These are phyloP conservation scores for Ganoderma boninense DNA, from an alignment of 1,284 basidiomycete genomes.

Conservation along the genomic window DNA sequence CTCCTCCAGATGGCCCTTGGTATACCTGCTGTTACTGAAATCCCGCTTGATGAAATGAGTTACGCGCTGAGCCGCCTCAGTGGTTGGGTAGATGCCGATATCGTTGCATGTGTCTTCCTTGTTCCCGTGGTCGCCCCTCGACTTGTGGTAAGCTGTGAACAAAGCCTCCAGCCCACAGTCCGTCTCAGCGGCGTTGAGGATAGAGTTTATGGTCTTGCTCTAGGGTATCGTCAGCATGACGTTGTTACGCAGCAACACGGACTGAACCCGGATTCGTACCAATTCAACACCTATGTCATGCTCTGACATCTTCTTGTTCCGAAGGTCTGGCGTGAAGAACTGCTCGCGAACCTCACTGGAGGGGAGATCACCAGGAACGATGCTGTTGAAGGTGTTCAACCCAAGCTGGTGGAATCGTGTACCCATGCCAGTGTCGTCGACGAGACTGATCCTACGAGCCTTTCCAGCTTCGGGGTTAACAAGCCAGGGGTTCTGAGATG, in stretches of 20 bases:
- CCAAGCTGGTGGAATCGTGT: conserved; percentile 1
- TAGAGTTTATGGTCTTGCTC: neutral
- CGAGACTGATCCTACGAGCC: neutral
- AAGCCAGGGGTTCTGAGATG: neutral
- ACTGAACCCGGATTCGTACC: too few species aligned
- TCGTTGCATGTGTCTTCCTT: neutral
- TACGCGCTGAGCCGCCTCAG: neutral
- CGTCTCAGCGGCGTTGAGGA: neutral
- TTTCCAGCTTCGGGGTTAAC: too few species aligned
- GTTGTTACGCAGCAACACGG: too few species aligned
- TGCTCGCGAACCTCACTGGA: neutral
- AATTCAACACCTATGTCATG: too few species aligned
- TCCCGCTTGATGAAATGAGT: neutral
- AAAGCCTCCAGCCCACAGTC: neutral
- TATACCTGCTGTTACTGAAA: too few species aligned
- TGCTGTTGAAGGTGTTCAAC: too few species aligned
- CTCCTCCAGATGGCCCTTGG: neutral
- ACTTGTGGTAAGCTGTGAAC: neutral
- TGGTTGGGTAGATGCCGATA: neutral
- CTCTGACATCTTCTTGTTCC: neutral
- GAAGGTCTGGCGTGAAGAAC: neutral
- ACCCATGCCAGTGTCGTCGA: neutral
- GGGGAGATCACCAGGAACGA: too few species aligned
- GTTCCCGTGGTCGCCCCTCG: neutral
- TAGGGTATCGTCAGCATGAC: too few species aligned